These are phyloP conservation scores for Alternaria alternata DNA, from an alignment of 2,329 filamentous ascomycete genomes.

Conservation along the genomic window DNA sequence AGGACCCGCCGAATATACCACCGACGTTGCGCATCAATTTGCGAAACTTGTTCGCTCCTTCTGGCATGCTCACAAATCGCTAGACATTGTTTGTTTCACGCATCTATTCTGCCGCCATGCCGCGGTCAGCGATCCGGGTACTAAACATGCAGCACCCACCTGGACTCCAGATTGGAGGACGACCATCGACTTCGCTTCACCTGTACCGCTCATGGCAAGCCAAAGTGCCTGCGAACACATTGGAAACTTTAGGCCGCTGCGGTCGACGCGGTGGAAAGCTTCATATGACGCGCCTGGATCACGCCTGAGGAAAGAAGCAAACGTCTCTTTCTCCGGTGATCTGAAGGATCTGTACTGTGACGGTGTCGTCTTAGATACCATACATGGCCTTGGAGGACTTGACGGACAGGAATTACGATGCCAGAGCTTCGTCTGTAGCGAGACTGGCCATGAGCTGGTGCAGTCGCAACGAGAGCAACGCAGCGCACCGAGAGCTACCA, in stretches of 20 bases:
- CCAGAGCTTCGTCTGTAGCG: conserved; percentile 34
- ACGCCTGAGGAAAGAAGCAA: conserved; percentile 22
- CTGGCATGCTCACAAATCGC: conserved; percentile 30
- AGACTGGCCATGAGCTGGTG: conserved; percentile 23
- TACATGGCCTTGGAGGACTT: conserved; percentile 37
- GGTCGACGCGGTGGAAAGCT: conserved; percentile 31
- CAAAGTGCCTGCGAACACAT: conserved; percentile 40
- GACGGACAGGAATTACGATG: conserved; percentile 39
- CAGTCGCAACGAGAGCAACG: conserved; percentile 17
- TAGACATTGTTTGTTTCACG: conserved; percentile 44
- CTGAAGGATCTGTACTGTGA: conserved; percentile 37
- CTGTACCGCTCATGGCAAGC: conserved; percentile 47
- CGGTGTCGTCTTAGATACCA: conserved; percentile 32
- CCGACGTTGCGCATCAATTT: conserved; percentile 20
- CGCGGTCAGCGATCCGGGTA: conserved; percentile 19
- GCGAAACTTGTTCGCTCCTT: conserved; percentile 41
- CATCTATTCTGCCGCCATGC: conserved; percentile 40
- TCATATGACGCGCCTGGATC: conserved; percentile 38
- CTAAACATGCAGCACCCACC: conserved; percentile 26
- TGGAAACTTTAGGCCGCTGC: conserved; percentile 41
- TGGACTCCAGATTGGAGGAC: conserved; percentile 44
- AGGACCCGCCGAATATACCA: conserved; percentile 36
- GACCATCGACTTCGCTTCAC: conserved; percentile 36
- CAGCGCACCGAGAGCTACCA: conserved; percentile 15
- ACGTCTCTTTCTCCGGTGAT: conserved; percentile 32